These are phyloP conservation scores for Erysiphe pulchra DNA, from an alignment of 2,329 filamentous ascomycete genomes.

Conservation along the genomic window DNA sequence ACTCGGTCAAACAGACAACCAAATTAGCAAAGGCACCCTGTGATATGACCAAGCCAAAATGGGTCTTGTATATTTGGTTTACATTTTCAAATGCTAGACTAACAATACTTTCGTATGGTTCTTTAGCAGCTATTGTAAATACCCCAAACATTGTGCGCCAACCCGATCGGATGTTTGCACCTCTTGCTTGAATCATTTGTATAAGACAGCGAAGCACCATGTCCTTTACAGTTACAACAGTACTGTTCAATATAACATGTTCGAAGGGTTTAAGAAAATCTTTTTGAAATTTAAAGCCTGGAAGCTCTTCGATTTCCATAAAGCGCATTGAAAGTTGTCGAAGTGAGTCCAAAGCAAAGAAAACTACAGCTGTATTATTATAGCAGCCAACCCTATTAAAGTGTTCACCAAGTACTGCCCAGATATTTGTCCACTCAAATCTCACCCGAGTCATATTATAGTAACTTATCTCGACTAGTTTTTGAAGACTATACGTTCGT, in stretches of 20 bases:
- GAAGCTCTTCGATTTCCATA: constrained; percentile 91
- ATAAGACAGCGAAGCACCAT: constrained; percentile 90
- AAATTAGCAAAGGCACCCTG: constrained; percentile 94
- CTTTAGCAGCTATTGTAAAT: constrained; percentile 82
- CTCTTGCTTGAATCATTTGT: constrained; percentile 95
- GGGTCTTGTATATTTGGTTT: constrained; percentile 78
- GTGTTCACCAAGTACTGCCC: constrained; percentile 91
- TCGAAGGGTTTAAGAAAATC: constrained; percentile 97
- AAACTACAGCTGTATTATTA: constrained; percentile 87
- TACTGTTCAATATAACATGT: constrained; percentile 85
- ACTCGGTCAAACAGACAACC: constrained; percentile 88
- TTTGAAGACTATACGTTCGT: constrained; percentile 89
- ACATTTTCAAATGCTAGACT: constrained; percentile 95
- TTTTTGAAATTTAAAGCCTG: constrained; percentile 99
- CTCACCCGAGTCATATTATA: constrained; percentile 99
- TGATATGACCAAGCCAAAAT: constrained; percentile 85
- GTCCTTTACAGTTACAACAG: constrained; percentile 79
- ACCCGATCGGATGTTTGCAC: constrained; percentile 88
- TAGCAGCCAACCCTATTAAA: constrained; percentile 97
- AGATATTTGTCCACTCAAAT: constrained; percentile 96
- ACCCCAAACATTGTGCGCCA: constrained; percentile 99
- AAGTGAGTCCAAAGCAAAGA: constrained; percentile 87
- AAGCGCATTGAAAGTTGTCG: constrained; percentile 95
- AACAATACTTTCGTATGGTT: constrained; percentile 85
- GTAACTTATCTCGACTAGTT: constrained; percentile 94